A percentile compares a stretch with the other conserved stretches of the same genome.
Conservation (phyloP, 495 filamentous ascomycete species). For the Immersiella caudata region DNA sequence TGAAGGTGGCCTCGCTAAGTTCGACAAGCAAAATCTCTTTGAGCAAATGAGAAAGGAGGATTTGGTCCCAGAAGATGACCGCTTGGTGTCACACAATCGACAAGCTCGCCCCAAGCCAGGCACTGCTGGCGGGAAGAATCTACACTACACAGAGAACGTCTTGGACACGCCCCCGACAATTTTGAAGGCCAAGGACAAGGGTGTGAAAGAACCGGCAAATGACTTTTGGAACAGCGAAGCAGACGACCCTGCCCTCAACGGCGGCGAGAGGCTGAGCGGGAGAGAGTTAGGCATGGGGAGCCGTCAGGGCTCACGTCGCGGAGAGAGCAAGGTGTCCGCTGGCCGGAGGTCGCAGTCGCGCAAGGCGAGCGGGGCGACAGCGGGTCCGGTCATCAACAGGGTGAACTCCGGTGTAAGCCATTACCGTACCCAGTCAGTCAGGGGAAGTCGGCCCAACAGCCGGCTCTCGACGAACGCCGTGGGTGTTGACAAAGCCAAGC, state of each 20-base stretch:
- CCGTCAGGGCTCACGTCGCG: conserved; percentile 52
- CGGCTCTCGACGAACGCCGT: conserved; percentile 33
- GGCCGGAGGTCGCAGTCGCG: conserved; percentile 58
- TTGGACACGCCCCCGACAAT: conserved; percentile 58
- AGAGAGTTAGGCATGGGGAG: conserved; percentile 47
- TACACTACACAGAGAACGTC: conserved; percentile 88
- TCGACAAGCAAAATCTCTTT: conserved; percentile 89
- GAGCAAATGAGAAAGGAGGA: conserved; percentile 86
- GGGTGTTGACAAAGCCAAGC: conserved; percentile 37
- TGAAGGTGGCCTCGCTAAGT: conserved; percentile 80
- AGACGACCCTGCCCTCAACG: conserved; percentile 58
- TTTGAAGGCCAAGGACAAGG: conserved; percentile 39
- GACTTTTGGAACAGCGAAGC: conserved; percentile 72
- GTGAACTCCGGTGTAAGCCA: conserved; percentile 52
- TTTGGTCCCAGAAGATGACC: conserved; percentile 81
- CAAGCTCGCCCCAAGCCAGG: conserved; percentile 68
- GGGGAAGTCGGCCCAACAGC: conserved; percentile 40
- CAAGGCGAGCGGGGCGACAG: conserved; percentile 59
- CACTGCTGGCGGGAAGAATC: conserved; percentile 73
- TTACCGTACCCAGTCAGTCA: conserved; percentile 31
- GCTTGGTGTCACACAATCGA: conserved; percentile 87
- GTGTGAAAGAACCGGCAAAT: conserved; percentile 43
- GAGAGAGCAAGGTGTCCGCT: conserved; percentile 50
- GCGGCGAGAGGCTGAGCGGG: conserved; percentile 51
- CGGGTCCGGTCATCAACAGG: conserved; percentile 40